Conservation (phyloP, 148 eudicot species). For the Rhododendron williamsianum region DNA sequence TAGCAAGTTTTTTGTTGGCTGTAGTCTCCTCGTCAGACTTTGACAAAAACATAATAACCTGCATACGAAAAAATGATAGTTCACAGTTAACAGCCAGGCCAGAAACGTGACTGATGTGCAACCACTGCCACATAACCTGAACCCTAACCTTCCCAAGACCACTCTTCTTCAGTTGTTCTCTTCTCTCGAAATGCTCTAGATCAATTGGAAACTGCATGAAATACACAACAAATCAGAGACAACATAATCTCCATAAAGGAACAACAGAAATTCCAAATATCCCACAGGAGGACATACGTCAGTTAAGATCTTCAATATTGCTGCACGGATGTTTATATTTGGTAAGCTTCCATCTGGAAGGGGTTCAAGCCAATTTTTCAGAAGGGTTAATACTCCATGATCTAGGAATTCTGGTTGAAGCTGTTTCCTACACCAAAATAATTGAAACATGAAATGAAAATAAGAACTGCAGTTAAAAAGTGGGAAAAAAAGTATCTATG, state of each 20-base stretch:
- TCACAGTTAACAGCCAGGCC: background rate
- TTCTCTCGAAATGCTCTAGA: conserved; percentile 84
- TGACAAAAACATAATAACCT: conserved; percentile 97
- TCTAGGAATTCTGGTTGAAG: conserved; percentile 93
- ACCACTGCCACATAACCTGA: background rate
- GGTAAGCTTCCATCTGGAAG: conserved; percentile 99
- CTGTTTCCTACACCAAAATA: conserved; percentile 63
- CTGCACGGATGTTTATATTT: conserved; percentile 88
- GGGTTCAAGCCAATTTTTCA: conserved; percentile 96
- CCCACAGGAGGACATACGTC: conserved; percentile 45
- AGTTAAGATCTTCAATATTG: conserved; percentile 76
- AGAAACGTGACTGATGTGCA: background rate
- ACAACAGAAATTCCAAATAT: background rate
- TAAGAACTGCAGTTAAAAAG: background rate
- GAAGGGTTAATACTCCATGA: conserved; percentile 80
- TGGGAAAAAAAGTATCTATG: background rate
- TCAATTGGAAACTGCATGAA: conserved; percentile 82
- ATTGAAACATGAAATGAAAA: background rate
- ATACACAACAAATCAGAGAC: conserved; percentile 12
- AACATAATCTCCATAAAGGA: background rate
- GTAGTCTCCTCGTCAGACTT: conserved; percentile 97
- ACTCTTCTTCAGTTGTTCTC: conserved; percentile 85
- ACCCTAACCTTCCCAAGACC: conserved; percentile 84
- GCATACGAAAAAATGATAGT: conserved; percentile 16
- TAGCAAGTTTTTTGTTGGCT: conserved; percentile 82